Conservation (phyloP, 1,284 basidiomycete genomes). For the Fomitopsis schrenkii region DNA sequence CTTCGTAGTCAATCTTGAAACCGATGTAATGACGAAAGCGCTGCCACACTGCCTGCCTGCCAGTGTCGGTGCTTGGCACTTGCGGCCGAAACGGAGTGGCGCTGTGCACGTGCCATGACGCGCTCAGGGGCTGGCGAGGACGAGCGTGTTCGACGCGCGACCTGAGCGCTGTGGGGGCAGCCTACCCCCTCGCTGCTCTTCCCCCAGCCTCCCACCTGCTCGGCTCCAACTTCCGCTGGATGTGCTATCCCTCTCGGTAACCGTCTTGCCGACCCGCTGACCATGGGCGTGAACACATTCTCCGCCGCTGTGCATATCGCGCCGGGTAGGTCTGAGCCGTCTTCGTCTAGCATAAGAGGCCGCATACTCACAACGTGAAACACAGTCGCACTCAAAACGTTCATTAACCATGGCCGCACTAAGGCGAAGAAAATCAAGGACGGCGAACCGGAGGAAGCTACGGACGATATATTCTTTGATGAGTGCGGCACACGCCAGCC, state of each 20-base stretch:
- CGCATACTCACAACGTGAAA: not conserved
- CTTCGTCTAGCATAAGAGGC: not conserved
- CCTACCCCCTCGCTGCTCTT: not conserved
- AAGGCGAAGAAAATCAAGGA: conserved; percentile 40
- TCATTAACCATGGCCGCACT: conserved; percentile 53
- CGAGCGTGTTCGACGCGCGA: conserved; percentile 1
- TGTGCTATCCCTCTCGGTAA: not conserved
- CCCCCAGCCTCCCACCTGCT: not conserved
- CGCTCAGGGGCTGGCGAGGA: not conserved
- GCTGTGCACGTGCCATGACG: conserved; percentile 5
- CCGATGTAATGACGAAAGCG: too few relatives aligned
- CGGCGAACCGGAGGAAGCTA: conserved; percentile 34
- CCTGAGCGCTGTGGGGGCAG: not conserved
- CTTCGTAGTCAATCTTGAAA: too few relatives aligned
- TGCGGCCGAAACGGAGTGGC: not conserved
- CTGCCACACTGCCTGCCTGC: too few relatives aligned
- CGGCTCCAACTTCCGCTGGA: not conserved
- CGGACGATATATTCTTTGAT: conserved; percentile 61
- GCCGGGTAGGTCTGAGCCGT: conserved; percentile 32
- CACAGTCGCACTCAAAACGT: conserved; percentile 50
- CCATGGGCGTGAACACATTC: conserved; percentile 46
- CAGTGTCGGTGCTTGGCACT: too few relatives aligned
- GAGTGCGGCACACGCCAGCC: conserved; percentile 32
- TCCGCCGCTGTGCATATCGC: conserved; percentile 46
- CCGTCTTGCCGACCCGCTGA: not conserved